Base-by-base conservation (phyloP, 2,329 filamentous ascomycete species). In the Hypoxylon sp. region DNA sequence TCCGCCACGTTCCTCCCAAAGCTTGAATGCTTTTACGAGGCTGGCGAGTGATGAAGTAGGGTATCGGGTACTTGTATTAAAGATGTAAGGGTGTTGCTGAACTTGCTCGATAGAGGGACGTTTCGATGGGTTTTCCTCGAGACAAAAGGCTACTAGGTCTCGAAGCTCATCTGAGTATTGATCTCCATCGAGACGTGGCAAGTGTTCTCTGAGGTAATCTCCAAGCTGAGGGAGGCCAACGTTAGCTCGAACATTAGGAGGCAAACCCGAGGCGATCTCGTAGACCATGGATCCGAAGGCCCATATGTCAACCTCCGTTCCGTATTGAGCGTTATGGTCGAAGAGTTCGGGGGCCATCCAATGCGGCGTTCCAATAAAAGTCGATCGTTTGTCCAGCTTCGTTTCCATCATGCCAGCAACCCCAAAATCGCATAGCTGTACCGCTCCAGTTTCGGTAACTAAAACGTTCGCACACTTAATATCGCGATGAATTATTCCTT, bases 341-440 rank as follows among this genome's bases (percentile, higher is more conserved):
- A 89, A 86, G 8, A 93, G 77, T 63, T 94, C 90, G 0, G 88
- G 89, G 0, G 90, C 88, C 89, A 94, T 92, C 88, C 89, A 94
- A 69, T 92, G 86, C 2, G 87, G 87, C 0, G 90, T 94, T 15
- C 90, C 90, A 47, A 93, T 88, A 37, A 93, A 87, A 1, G 90
- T 93, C 3, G 87, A 87, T 43, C 89, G 78, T 71, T 94, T 94
- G 63, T 89, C 86, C 45, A 86, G 80, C 60, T 89, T 87, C 30
- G 80, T 87, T 67, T 92, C 88, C 48, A 92, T 82, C 35, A 90
- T 83, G 32, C 88, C 89, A 20, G 90, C 88, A 36, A 94, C 89
- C 58, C 90, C 90, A 69, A 94, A 94, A 67, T 94, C 90, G 66
- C 89, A 91, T 23, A 94, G 80, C 68, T 94, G 90, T 5, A 94